phyloP scores from a whole-genome alignment of 495 filamentous ascomycete species.

The Viridothelium virens region DNA sequence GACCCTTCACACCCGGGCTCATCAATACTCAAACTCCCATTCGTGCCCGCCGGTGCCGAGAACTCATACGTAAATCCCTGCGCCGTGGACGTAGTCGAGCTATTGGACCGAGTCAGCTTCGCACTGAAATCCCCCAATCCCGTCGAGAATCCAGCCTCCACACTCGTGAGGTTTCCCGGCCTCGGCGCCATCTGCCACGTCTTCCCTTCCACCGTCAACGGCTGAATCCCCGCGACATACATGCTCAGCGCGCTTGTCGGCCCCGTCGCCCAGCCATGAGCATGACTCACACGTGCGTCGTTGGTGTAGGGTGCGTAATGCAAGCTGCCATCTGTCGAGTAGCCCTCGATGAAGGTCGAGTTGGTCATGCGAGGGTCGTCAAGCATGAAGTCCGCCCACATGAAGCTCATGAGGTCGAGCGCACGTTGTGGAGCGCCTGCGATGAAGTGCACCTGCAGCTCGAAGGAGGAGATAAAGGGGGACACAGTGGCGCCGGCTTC shows the following conservation, averaged over 20 bases:
- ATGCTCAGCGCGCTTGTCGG: slow-evolving; percentile 50
- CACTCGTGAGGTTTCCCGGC: slow-evolving; percentile 45
- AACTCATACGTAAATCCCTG: slow-evolving; percentile 29
- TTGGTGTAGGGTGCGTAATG: slow-evolving; percentile 52
- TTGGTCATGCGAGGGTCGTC: slow-evolving; percentile 54
- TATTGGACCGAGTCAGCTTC: slow-evolving; percentile 11
- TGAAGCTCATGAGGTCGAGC: slow-evolving; percentile 49
- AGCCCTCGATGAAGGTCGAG: slow-evolving; percentile 55
- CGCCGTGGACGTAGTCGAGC: slow-evolving; percentile 33
- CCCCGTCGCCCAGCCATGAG: slow-evolving; percentile 55
- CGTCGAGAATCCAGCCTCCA: slow-evolving; percentile 50
- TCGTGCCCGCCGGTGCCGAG: slow-evolving; percentile 41
- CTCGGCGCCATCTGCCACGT: slow-evolving; percentile 47
- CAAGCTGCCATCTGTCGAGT: slow-evolving; percentile 46
- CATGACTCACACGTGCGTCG: slow-evolving; percentile 47
- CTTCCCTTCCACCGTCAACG: slow-evolving; percentile 42
- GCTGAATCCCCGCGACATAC: slow-evolving; percentile 47
- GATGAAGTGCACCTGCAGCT: slow-evolving; percentile 51
- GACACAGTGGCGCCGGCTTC: slow-evolving; percentile 54
- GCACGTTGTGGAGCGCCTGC: slow-evolving; percentile 42
- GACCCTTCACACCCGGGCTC: slow-evolving; percentile 27
- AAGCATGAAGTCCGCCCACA: slow-evolving; percentile 54
- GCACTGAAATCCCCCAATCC: slow-evolving; percentile 46
- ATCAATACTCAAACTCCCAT: slow-evolving; percentile 35
- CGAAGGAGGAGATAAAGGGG: slow-evolving; percentile 54